Evolutionary conservation across 139 green algal genomes (phyloP).

Genomic region (Picochlorum sp.): DNA sequence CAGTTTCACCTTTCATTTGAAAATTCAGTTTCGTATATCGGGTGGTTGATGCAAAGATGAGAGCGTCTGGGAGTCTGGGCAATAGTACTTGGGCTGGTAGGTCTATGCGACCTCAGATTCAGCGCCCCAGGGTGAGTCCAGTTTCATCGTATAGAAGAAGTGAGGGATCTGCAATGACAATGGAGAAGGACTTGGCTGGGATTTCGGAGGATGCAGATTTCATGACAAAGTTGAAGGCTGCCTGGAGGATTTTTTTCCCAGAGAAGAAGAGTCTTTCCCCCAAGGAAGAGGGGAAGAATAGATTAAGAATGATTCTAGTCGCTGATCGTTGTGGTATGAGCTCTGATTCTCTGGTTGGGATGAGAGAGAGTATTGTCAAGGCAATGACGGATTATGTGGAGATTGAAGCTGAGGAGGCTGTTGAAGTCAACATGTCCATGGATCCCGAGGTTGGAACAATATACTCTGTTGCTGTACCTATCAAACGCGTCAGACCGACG

Average conservation of each 20-base stretch:
- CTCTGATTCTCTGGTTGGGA: slow-evolving; percentile 52
- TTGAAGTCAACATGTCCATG: slow-evolving; percentile 68
- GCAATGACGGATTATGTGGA: slow-evolving; percentile 78
- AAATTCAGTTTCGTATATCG: too few species aligned
- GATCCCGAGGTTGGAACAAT: slow-evolving; percentile 77
- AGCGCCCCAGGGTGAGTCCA: too few species aligned
- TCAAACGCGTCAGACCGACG: slow-evolving; percentile 69
- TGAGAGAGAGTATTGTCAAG: slow-evolving; percentile 68
- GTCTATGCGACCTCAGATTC: too few species aligned
- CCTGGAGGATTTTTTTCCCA: slow-evolving; percentile 52
- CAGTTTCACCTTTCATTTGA: too few species aligned
- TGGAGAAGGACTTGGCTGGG: neutral
- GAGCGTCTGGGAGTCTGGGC: too few species aligned
- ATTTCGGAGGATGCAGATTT: slow-evolving; percentile 15
- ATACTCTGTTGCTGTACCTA: slow-evolving; percentile 81
- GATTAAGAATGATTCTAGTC: slow-evolving; percentile 72
- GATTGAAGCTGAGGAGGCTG: slow-evolving; percentile 64
- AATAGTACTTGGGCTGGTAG: too few species aligned
- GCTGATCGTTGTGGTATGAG: slow-evolving; percentile 77
- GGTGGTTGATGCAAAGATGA: too few species aligned
- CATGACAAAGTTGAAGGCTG: slow-evolving; percentile 30
- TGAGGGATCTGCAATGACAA: neutral
- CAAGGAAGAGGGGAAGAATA: slow-evolving; percentile 49
- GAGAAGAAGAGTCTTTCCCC: slow-evolving; percentile 20
- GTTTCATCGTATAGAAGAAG: neutral